phyloP scores from a whole-genome alignment of 192 early-diverging fungal species.

The Coemansia sp. region DNA sequence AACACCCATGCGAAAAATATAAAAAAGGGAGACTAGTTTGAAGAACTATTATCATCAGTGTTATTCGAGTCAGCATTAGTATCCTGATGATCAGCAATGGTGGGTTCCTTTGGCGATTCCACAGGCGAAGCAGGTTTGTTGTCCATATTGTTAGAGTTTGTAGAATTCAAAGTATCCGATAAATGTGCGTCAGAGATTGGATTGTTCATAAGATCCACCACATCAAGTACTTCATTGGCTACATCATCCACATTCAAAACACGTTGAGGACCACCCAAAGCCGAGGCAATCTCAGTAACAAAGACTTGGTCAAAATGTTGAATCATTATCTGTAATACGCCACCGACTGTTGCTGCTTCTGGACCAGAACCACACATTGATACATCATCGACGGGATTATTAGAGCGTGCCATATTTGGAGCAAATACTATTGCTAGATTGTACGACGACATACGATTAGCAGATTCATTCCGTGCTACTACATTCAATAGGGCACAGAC shows the following conservation, averaged over 20 bases:
- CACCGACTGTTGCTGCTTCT: slow-evolving; percentile 26
- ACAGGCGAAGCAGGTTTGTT: no score
- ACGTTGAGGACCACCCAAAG: slow-evolving; percentile 8
- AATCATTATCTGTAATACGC: slow-evolving; percentile 37
- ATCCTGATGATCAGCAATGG: no score
- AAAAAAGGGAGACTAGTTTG: no score
- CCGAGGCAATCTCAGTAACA: slow-evolving; percentile 12
- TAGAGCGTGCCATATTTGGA: slow-evolving; percentile 72
- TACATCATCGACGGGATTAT: slow-evolving; percentile 42
- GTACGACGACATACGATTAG: slow-evolving; percentile 77
- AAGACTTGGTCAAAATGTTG: slow-evolving; percentile 34
- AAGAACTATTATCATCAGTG: no score
- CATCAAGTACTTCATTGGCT: slow-evolving; percentile 12
- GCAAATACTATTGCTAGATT: slow-evolving; percentile 86
- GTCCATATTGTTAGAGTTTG: no score
- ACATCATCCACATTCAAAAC: slow-evolving; percentile 1
- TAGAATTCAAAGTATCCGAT: background rate
- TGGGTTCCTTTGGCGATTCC: no score
- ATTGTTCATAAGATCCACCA: slow-evolving; percentile 26
- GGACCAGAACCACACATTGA: slow-evolving; percentile 38
- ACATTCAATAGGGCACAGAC: slow-evolving; percentile 57
- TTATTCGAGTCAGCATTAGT: no score
- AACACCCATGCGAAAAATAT: no score
- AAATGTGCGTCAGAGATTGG: background rate
- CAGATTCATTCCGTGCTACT: slow-evolving; percentile 61